These are phyloP conservation scores for Parietichytrium sp. DNA, from an alignment of 108 stramenopile genomes.

Conservation along the genomic window DNA sequence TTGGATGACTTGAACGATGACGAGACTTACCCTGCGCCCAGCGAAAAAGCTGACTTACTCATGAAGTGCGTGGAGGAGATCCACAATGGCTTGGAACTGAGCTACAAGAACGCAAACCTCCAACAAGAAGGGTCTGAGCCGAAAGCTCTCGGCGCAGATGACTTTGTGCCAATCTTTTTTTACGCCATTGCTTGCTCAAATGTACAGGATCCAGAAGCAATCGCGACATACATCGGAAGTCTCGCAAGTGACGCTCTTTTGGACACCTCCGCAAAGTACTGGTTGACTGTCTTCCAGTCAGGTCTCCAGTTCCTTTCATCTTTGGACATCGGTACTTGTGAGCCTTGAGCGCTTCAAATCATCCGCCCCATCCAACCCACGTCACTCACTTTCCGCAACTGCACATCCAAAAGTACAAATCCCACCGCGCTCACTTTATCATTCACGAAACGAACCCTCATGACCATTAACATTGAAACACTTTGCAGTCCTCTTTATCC, in stretches of 20 bases:
- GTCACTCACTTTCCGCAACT: too few species aligned
- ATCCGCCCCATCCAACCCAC: too few species aligned
- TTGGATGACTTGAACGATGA: not conserved
- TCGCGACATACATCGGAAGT: not conserved
- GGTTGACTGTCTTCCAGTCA: not conserved
- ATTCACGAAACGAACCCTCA: too few species aligned
- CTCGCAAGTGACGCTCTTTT: constrained; percentile 3
- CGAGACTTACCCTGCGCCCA: not conserved
- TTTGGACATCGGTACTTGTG: too few species aligned
- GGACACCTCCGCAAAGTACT: constrained; percentile 3
- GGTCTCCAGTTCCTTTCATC: not conserved
- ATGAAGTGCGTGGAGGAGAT: not conserved
- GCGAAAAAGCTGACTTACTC: not conserved
- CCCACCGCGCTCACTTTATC: too few species aligned
- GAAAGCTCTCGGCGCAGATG: constrained; percentile 26
- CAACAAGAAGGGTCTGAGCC: not conserved
- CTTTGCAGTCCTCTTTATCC: too few species aligned
- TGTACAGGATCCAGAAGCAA: not conserved
- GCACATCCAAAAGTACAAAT: too few species aligned
- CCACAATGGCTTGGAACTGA: not conserved
- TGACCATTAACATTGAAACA: too few species aligned
- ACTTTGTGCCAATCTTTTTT: constrained; percentile 1
- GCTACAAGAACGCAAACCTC: not conserved
- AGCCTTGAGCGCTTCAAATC: too few species aligned
- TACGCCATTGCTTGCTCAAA: not conserved